phyloP scores from a whole-genome alignment of 2,329 filamentous ascomycete species.

The Epichloe bromicola region DNA sequence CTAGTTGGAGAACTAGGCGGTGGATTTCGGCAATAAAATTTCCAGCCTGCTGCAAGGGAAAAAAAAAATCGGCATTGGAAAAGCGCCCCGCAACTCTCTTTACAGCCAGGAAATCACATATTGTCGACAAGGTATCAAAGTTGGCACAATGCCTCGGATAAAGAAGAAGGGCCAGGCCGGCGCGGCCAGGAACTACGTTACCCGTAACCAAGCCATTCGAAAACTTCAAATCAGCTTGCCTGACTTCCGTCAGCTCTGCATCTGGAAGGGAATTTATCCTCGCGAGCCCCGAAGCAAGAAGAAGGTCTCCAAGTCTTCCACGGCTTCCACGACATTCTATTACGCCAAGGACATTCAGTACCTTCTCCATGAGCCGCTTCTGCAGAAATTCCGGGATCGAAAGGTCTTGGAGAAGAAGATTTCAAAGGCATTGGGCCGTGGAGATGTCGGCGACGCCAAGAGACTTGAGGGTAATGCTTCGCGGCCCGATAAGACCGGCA shows the following conservation, averaged over 20 bases:
- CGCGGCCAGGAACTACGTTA: slow-evolving; percentile 96
- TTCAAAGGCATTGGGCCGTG: slow-evolving; percentile 76
- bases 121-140: slow-evolving; percentile 4
- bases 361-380: slow-evolving; percentile 86
- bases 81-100: slow-evolving; percentile 20
- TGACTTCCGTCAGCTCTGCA: slow-evolving; percentile 95
- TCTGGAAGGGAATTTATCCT: slow-evolving; percentile 99
- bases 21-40: slow-evolving; percentile 22
- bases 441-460: slow-evolving; percentile 78
- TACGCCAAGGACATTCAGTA: slow-evolving; percentile 95
- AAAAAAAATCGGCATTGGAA: slow-evolving; percentile 14
- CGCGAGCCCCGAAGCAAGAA: slow-evolving; percentile 94
- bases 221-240: slow-evolving; percentile 95
- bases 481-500: slow-evolving; percentile 79
- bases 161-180: slow-evolving; percentile 91
- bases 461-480: slow-evolving; percentile 77
- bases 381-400: slow-evolving; percentile 92
- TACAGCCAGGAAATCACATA: slow-evolving; percentile 7
- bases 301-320: slow-evolving; percentile 87
- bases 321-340: slow-evolving; percentile 83
- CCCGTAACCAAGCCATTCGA: slow-evolving; percentile 88
- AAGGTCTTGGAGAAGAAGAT: slow-evolving; percentile 98
- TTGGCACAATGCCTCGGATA: slow-evolving; percentile 51
- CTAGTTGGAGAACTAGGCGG: slow-evolving; percentile 12
- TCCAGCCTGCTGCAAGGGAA: slow-evolving; percentile 9